Conservation (phyloP, 148 eudicot species). For the Nepenthes gracilis region DNA sequence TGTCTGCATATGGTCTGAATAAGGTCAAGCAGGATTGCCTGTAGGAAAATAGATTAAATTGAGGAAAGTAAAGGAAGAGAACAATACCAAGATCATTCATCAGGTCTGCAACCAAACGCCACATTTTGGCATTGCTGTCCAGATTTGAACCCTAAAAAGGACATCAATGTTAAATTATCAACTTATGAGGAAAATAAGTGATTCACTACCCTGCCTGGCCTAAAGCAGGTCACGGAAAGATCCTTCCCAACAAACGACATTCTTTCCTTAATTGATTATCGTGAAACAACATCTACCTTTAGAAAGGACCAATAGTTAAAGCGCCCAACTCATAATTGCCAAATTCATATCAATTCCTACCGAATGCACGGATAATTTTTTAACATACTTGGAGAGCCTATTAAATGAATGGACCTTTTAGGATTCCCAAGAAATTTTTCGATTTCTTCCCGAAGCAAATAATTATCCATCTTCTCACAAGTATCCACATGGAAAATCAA, state of each 20-base stretch:
- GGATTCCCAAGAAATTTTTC: too few species aligned
- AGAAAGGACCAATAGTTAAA: not conserved
- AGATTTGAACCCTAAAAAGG: slow-evolving; percentile 75
- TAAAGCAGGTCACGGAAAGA: too few species aligned
- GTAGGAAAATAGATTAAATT: not conserved
- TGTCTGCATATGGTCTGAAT: too few species aligned
- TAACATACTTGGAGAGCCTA: too few species aligned
- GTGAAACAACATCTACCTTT: not conserved
- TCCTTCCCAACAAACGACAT: not conserved
- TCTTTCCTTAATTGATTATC: not conserved
- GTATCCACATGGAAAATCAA: too few species aligned
- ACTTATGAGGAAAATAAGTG: not conserved
- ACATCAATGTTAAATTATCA: not conserved
- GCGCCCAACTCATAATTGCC: not conserved
- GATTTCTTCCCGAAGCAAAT: too few species aligned
- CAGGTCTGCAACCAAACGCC: slow-evolving; percentile 99
- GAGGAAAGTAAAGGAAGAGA: slow-evolving; percentile 1
- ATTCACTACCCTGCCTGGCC: not conserved
- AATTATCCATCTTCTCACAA: too few species aligned
- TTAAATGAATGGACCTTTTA: too few species aligned
- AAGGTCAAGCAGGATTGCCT: too few species aligned
- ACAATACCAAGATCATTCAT: slow-evolving; percentile 96
- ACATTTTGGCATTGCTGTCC: slow-evolving; percentile 96
- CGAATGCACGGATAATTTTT: too few species aligned
- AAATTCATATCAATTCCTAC: too few species aligned